phyloP scores from a whole-genome alignment of 1,284 basidiomycete species.

The Gomphus sp. region DNA sequence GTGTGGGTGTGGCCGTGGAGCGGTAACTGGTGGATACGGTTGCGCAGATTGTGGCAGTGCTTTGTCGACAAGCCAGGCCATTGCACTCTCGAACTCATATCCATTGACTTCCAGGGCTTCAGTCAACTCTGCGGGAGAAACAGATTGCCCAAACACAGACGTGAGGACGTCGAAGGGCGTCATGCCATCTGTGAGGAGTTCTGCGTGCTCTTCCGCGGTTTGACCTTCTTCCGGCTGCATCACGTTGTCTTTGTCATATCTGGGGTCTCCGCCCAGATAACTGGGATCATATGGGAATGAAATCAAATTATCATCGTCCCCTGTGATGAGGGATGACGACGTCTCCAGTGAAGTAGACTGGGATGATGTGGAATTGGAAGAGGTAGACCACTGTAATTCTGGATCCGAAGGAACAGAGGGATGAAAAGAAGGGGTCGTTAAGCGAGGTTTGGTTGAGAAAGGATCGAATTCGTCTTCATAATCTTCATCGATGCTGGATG shows the following conservation, averaged over 20 bases:
- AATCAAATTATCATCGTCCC: constrained; percentile 1
- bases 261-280: neutral
- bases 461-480: constrained; percentile 74
- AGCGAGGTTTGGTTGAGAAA: constrained; percentile 37
- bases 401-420: constrained; percentile 53
- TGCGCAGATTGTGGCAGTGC: constrained; percentile 28
- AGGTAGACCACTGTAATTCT: constrained; percentile 49
- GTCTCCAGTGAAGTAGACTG: constrained; percentile 26
- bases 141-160: constrained; percentile 84
- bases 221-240: constrained; percentile 7
- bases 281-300: neutral
- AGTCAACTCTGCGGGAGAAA: constrained; percentile 86
- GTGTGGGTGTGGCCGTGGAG: neutral
- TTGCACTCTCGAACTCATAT: constrained; percentile 92
- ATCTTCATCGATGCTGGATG: constrained; percentile 43
- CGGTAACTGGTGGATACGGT: constrained; percentile 15
- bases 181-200: constrained; percentile 79
- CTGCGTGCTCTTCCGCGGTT: constrained; percentile 20
- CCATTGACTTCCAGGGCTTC: constrained; percentile 82
- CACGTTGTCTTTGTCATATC: neutral
- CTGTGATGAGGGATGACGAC: neutral
- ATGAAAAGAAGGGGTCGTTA: constrained; percentile 44
- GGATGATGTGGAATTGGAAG: constrained; percentile 37
- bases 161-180: constrained; percentile 94
- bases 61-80: constrained; percentile 85